Conservation (phyloP, 2,329 filamentous ascomycete genomes). For the Sporothrix inflata region DNA sequence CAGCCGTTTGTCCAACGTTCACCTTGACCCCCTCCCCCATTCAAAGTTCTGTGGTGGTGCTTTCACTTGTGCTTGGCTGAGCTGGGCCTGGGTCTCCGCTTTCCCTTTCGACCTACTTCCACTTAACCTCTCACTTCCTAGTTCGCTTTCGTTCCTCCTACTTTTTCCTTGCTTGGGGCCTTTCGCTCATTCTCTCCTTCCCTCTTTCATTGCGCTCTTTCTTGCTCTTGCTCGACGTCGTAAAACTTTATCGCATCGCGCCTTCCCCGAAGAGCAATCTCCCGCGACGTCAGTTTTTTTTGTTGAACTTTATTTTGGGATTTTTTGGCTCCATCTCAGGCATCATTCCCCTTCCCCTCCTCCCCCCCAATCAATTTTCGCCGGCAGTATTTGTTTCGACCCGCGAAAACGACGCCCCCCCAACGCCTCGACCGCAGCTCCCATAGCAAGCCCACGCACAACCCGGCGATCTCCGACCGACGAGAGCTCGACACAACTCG, state of each 20-base stretch:
- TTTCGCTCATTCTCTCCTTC: background rate
- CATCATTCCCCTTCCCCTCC: background rate
- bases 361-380: constrained; percentile 15
- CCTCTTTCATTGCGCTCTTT: background rate
- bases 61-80: background rate
- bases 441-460: background rate
- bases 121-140: constrained; percentile 22
- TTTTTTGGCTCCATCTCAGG: background rate
- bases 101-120: background rate
- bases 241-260: background rate
- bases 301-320: background rate
- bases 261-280: background rate
- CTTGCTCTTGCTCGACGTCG: background rate
- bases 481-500: background rate
- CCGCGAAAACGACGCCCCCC: background rate
- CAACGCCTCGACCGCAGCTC: background rate
- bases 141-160: constrained; percentile 14
- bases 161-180: constrained; percentile 12
- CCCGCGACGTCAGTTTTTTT: background rate
- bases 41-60: background rate
- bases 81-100: constrained; percentile 12
- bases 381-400: constrained; percentile 18
- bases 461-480: background rate
- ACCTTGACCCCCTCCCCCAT: background rate
- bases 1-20: background rate